phyloP scores from a whole-genome alignment of 257 asterid species.

The Capsicum chinense region DNA sequence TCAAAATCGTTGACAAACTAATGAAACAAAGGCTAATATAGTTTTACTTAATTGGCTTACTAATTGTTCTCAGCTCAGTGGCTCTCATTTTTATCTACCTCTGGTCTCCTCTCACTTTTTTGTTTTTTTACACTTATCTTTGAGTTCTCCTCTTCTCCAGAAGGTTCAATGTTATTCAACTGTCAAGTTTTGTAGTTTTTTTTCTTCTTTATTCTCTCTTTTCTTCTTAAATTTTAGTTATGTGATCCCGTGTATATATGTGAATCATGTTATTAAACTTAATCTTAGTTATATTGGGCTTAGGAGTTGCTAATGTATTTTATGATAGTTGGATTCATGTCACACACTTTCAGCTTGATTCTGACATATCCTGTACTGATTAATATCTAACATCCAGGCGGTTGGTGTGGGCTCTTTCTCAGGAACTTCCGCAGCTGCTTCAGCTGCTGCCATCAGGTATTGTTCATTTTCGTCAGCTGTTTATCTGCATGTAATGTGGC shows the following conservation, averaged over 20 bases:
- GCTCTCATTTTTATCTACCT: neutral
- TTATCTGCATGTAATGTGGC: conserved; percentile 12
- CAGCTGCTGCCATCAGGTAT: conserved; percentile 93
- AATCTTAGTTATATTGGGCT: neutral
- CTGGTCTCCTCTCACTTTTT: conserved; percentile 3
- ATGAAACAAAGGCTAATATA: neutral
- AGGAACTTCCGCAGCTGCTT: conserved; percentile 81
- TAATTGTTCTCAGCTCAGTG: neutral
- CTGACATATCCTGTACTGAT: conserved; percentile 34
- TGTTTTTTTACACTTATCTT: neutral
- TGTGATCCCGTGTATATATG: neutral
- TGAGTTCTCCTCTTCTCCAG: neutral
- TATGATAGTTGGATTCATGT: neutral
- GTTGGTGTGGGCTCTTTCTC: conserved; percentile 93
- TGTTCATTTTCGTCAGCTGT: neutral
- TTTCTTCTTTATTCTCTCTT: neutral
- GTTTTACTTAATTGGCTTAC: neutral
- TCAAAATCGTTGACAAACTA: neutral
- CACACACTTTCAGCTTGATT: conserved; percentile 23
- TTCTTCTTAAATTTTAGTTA: neutral
- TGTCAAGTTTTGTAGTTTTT: neutral
- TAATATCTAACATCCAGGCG: conserved; percentile 60
- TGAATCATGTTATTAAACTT: conserved; percentile 17
- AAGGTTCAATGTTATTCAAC: conserved; percentile 3
- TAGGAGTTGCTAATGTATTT: conserved; percentile 8